phyloP scores from a whole-genome alignment of 345 rosid genomes.

The Aquilaria sinensis region DNA sequence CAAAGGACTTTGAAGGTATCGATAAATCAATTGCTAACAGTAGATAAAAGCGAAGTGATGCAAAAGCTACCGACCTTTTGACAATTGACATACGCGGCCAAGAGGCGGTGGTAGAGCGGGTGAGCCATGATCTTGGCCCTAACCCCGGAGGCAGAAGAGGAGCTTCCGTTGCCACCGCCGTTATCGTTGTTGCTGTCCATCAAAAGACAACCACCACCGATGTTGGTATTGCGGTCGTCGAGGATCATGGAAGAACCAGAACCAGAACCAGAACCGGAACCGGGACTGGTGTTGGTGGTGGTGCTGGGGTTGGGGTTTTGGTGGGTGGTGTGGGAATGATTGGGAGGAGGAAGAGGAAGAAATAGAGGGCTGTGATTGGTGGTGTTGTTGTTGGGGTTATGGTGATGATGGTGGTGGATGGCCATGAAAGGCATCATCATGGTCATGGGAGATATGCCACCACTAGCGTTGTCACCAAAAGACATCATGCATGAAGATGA shows the following conservation, averaged over 20 bases:
- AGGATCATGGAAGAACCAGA: slow-evolving; percentile 40
- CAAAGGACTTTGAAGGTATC: background rate
- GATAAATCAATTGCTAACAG: slow-evolving; percentile 11
- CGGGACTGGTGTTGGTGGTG: slow-evolving; percentile 23
- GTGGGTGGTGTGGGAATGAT: slow-evolving; percentile 4
- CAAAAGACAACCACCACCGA: slow-evolving; percentile 1
- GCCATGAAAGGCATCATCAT: slow-evolving; percentile 55
- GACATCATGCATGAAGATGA: slow-evolving; percentile 54
- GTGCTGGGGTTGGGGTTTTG: slow-evolving; percentile 29
- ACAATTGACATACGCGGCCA: slow-evolving; percentile 83
- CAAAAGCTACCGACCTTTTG: slow-evolving; percentile 61
- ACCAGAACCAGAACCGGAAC: slow-evolving; percentile 25
- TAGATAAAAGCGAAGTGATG: background rate
- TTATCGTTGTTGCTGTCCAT: slow-evolving; percentile 47
- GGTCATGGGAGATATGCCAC: slow-evolving; percentile 52
- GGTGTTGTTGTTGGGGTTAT: slow-evolving; percentile 24
- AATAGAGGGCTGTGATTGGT: slow-evolving; percentile 27
- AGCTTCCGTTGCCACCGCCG: slow-evolving; percentile 19
- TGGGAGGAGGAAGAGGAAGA: slow-evolving; percentile 23
- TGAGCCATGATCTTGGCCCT: slow-evolving; percentile 97
- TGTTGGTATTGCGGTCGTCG: slow-evolving; percentile 25
- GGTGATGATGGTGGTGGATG: slow-evolving; percentile 26
- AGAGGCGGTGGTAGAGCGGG: slow-evolving; percentile 92
- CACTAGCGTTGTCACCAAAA: slow-evolving; percentile 57
- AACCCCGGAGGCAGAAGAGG: slow-evolving; percentile 37